Evolutionary conservation across 2,329 filamentous ascomycete genomes (phyloP).

Genomic region (Ustulina deusta): DNA sequence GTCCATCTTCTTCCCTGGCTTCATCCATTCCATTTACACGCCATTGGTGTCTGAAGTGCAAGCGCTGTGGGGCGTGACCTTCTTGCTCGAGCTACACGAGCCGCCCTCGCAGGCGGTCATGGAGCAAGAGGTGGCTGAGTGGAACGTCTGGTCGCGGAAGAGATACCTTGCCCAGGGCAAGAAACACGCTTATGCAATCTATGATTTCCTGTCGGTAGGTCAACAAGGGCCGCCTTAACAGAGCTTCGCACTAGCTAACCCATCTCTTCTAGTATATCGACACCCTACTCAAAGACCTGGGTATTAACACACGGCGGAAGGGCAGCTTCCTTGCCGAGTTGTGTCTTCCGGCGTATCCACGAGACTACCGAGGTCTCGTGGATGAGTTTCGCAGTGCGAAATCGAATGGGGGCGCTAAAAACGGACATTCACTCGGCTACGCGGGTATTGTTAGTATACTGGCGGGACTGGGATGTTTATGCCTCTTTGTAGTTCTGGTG

Average conservation of each 20-base stretch:
- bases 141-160: constrained; percentile 31
- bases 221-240: too few relatives aligned
- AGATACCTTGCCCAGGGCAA: constrained; percentile 20
- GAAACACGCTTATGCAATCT: constrained; percentile 32
- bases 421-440: too few relatives aligned
- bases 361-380: not conserved
- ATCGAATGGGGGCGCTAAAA: too few relatives aligned
- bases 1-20: constrained; percentile 1
- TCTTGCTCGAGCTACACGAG: not conserved
- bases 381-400: too few relatives aligned
- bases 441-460: too few relatives aligned
- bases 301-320: not conserved
- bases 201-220: too few relatives aligned
- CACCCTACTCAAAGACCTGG: constrained; percentile 2
- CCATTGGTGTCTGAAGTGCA: not conserved
- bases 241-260: too few relatives aligned
- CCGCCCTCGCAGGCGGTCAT: constrained; percentile 11
- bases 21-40: not conserved
- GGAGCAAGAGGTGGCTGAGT: constrained; percentile 24
- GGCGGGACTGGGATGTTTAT: too few relatives aligned
- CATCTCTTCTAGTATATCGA: too few relatives aligned
- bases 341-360: not conserved
- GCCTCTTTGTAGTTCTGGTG: too few relatives aligned
- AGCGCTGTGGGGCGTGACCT: constrained; percentile 3
- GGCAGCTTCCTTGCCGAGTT: not conserved